phyloP scores from a whole-genome alignment of 768 basidiomycete genomes.

The Leccinum olivaceopallidum region DNA sequence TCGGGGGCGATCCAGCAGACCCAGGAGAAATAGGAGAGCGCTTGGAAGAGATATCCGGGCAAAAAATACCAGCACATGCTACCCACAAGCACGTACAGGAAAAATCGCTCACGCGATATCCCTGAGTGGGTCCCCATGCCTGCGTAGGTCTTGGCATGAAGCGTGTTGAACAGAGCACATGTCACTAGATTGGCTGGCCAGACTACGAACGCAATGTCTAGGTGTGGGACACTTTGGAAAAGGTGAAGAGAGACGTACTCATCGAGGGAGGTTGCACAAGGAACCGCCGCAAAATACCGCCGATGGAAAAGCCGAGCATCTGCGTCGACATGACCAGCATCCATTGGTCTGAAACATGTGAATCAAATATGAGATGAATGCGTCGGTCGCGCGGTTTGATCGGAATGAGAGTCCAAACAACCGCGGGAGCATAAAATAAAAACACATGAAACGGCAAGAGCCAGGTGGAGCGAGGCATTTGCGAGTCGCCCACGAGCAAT shows the following conservation, averaged over 20 bases:
- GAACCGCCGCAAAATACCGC: slow-evolving; percentile 60
- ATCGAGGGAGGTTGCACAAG: slow-evolving; percentile 65
- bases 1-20: slow-evolving; percentile 70
- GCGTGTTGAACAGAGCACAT: slow-evolving; percentile 72
- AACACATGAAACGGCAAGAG: neutral
- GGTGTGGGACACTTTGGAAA: neutral
- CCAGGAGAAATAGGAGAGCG: slow-evolving; percentile 61
- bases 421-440: neutral
- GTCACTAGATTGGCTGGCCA: slow-evolving; percentile 74
- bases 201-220: slow-evolving; percentile 46
- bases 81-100: slow-evolving; percentile 41
- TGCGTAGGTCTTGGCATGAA: slow-evolving; percentile 55
- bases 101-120: slow-evolving; percentile 55
- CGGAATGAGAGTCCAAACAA: neutral
- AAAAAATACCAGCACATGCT: slow-evolving; percentile 51
- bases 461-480: too few relatives aligned
- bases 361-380: neutral
- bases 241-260: slow-evolving; percentile 41
- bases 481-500: too few relatives aligned
- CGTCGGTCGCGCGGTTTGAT: neutral
- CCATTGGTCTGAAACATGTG: slow-evolving; percentile 46
- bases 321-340: slow-evolving; percentile 72
- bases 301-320: slow-evolving; percentile 62
- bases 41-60: slow-evolving; percentile 74
- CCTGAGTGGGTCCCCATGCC: slow-evolving; percentile 47